A percentile compares a stretch with the other conserved stretches of the same genome.
These are phyloP conservation scores for Stevia rebaudiana DNA, from an alignment of 140 eudicot species.

Conservation along the genomic window DNA sequence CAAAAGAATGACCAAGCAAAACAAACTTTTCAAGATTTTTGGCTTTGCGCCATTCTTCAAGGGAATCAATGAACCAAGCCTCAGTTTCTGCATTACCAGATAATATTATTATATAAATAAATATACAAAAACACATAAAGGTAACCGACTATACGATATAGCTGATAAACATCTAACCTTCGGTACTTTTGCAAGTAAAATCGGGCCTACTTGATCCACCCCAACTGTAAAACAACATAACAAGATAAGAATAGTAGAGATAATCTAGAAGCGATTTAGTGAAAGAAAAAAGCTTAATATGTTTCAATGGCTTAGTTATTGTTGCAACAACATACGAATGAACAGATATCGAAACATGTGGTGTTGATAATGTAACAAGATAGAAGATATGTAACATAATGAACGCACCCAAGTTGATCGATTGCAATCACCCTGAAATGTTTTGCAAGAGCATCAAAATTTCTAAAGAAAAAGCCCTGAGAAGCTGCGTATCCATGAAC, in stretches of 20 bases:
- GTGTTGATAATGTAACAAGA: neutral
- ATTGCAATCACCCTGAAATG: slow-evolving; percentile 85
- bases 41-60: slow-evolving; percentile 93
- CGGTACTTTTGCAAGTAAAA: slow-evolving; percentile 93
- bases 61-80: slow-evolving; percentile 90
- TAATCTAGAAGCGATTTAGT: neutral
- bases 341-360: neutral
- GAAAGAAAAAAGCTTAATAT: neutral
- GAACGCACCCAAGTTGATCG: slow-evolving; percentile 90
- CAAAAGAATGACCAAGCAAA: slow-evolving; percentile 94
- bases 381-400: neutral
- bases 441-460: slow-evolving; percentile 74
- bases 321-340: neutral
- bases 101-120: neutral
- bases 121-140: neutral
- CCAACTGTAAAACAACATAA: slow-evolving; percentile 58
- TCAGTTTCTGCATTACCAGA: slow-evolving; percentile 62
- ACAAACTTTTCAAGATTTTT: slow-evolving; percentile 76
- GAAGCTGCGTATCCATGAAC: slow-evolving; percentile 96
- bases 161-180: slow-evolving; percentile 48
- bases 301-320: neutral
- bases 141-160: neutral
- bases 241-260: neutral
- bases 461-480: slow-evolving; percentile 94
- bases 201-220: slow-evolving; percentile 99